Percentiles rank a stretch among this genome's conserved stretches.
Conservation (phyloP, 768 basidiomycete species). For the Rhizopogon rudus region DNA sequence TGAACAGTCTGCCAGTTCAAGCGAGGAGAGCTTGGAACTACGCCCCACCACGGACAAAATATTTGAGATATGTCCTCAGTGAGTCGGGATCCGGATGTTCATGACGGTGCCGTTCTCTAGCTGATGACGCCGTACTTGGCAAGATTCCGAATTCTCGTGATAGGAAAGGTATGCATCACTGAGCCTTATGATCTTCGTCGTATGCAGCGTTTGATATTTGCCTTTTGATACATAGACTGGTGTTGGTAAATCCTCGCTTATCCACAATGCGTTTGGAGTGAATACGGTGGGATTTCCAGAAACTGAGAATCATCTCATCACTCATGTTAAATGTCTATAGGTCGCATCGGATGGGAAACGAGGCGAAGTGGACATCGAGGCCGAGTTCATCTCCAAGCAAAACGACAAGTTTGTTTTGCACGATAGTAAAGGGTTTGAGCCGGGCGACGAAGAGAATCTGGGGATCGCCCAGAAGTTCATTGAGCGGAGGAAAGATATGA, state of each 20-base stretch:
- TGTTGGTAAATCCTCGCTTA: slow-evolving; percentile 2
- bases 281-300: not conserved
- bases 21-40: no score
- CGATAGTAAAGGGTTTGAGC: slow-evolving; percentile 12
- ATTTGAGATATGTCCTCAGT: not conserved
- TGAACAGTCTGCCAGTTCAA: no score
- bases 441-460: slow-evolving; percentile 3
- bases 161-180: not conserved
- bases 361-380: slow-evolving; percentile 8
- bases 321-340: not conserved
- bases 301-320: not conserved
- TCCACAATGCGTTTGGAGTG: not conserved
- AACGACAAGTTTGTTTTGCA: slow-evolving; percentile 9
- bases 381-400: slow-evolving; percentile 3
- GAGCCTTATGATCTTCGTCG: not conserved
- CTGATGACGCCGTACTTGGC: no score
- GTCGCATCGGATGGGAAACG: not conserved
- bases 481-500: not conserved
- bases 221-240: not conserved
- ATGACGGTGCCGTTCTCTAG: no score
- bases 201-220: not conserved
- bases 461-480: slow-evolving; percentile 5
- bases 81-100: not conserved
- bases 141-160: slow-evolving; percentile 3
- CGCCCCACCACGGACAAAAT: not conserved